Evolutionary conservation across 495 filamentous ascomycete species (phyloP).

Genomic region (Penicillium daleae): DNA sequence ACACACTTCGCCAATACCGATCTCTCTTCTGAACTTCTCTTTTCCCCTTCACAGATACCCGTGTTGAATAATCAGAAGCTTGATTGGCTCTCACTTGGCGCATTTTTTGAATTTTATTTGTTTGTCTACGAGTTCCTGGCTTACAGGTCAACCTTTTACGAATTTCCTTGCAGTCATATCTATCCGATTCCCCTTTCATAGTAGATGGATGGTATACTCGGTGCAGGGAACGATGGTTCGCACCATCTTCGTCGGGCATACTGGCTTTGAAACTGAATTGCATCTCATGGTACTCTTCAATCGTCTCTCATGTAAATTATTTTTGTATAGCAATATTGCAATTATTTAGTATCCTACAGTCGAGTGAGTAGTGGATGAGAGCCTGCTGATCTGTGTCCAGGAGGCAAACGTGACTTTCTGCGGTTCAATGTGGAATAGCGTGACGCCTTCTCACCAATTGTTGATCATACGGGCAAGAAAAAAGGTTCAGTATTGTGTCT

Average conservation of each 20-base stretch:
- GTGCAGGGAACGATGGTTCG: not conserved
- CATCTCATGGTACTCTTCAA: not conserved
- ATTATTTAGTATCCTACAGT: too few relatives aligned
- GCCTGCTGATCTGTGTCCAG: too few relatives aligned
- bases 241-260: not conserved
- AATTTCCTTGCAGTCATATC: not conserved
- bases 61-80: not conserved
- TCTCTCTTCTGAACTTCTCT: not conserved
- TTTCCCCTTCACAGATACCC: not conserved
- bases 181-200: not conserved
- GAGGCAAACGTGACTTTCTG: too few relatives aligned
- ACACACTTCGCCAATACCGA: not conserved
- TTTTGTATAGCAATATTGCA: too few relatives aligned
- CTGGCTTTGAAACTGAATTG: not conserved
- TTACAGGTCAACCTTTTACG: not conserved
- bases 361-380: too few relatives aligned
- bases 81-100: not conserved
- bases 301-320: too few relatives aligned
- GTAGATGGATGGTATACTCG: not conserved
- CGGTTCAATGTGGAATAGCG: not conserved
- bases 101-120: not conserved
- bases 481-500: not conserved
- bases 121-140: not conserved
- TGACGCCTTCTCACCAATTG: not conserved
- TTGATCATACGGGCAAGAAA: not conserved